A percentile compares a stretch with the other conserved stretches of the same genome.
Conservation (phyloP, 179 eudicot species). For the Corrigiola litoralis region DNA sequence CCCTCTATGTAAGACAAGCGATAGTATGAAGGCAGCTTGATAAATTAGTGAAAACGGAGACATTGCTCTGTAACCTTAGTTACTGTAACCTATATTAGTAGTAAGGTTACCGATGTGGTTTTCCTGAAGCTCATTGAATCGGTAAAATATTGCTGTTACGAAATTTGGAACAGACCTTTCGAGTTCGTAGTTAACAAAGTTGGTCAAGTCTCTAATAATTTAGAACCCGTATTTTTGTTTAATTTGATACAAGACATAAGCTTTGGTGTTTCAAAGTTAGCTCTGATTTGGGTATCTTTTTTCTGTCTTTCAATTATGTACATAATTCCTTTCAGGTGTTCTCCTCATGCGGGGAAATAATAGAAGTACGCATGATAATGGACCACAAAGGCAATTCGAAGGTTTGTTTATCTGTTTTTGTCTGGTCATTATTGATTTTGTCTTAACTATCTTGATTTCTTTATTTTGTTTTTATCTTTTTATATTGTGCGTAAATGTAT, state of each 20-base stretch:
- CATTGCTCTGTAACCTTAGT: too few relatives aligned
- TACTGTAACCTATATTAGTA: too few relatives aligned
- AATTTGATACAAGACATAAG: neutral
- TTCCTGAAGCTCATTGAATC: neutral
- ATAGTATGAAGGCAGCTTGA: too few relatives aligned
- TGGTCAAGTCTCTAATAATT: too few relatives aligned
- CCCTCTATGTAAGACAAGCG: too few relatives aligned
- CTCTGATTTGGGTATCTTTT: neutral
- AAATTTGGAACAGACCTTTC: neutral
- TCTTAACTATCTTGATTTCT: too few relatives aligned
- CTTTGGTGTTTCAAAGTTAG: neutral
- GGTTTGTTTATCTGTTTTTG: conserved; percentile 26
- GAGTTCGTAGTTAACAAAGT: neutral
- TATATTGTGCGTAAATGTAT: neutral
- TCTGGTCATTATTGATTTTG: neutral
- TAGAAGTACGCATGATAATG: conserved; percentile 56
- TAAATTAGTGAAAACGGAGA: too few relatives aligned
- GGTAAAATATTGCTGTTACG: neutral
- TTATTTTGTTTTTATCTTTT: neutral
- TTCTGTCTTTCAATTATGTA: neutral
- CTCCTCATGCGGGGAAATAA: conserved; percentile 55
- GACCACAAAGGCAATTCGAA: conserved; percentile 51
- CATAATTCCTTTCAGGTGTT: conserved; percentile 37
- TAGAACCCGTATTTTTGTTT: neutral
- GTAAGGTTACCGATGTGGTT: neutral